A percentile compares a stretch with the other conserved stretches of the same genome.
These are phyloP conservation scores for Candida maltosa DNA, from an alignment of 805 yeast genomes.

Conservation along the genomic window DNA sequence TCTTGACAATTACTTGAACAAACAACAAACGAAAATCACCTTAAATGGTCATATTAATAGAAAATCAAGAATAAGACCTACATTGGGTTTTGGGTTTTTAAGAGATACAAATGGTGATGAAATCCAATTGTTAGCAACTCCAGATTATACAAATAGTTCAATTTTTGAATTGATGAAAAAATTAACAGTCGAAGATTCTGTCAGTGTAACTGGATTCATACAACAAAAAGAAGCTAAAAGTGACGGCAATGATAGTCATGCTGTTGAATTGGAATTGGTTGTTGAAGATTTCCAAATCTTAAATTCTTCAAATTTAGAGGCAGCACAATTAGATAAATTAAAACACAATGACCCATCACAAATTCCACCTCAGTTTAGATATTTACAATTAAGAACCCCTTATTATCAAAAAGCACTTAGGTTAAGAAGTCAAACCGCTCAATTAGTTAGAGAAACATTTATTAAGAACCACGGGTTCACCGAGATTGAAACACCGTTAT, in stretches of 20 bases:
- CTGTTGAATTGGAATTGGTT: slow-evolving; percentile 62
- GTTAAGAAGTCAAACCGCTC: slow-evolving; percentile 54
- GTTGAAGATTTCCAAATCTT: slow-evolving; percentile 51
- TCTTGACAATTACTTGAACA: slow-evolving; percentile 10
- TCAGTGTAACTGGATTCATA: slow-evolving; percentile 60
- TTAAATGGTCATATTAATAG: slow-evolving; percentile 84
- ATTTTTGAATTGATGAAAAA: slow-evolving; percentile 38
- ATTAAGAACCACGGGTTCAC: slow-evolving; percentile 46
- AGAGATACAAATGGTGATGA: slow-evolving; percentile 70
- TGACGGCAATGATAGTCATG: slow-evolving; percentile 7
- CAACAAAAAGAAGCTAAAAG: slow-evolving; percentile 22
- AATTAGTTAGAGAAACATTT: slow-evolving; percentile 40
- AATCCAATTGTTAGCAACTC: slow-evolving; percentile 46
- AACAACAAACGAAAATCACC: slow-evolving; percentile 28
- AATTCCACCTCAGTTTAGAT: slow-evolving; percentile 79
- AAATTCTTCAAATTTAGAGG: slow-evolving; percentile 60
- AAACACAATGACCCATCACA: slow-evolving; percentile 47
- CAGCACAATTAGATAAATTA: slow-evolving; percentile 64
- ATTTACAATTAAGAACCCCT: slow-evolving; percentile 69
- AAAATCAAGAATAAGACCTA: slow-evolving; percentile 69
- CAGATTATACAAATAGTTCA: slow-evolving; percentile 39
- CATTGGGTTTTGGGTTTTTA: slow-evolving; percentile 67
- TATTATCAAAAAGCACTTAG: slow-evolving; percentile 54
- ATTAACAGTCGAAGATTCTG: slow-evolving; percentile 69
- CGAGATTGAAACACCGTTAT: slow-evolving; percentile 88